Base-by-base conservation (phyloP, 140 eudicot species). In the Anethum foeniculum region DNA sequence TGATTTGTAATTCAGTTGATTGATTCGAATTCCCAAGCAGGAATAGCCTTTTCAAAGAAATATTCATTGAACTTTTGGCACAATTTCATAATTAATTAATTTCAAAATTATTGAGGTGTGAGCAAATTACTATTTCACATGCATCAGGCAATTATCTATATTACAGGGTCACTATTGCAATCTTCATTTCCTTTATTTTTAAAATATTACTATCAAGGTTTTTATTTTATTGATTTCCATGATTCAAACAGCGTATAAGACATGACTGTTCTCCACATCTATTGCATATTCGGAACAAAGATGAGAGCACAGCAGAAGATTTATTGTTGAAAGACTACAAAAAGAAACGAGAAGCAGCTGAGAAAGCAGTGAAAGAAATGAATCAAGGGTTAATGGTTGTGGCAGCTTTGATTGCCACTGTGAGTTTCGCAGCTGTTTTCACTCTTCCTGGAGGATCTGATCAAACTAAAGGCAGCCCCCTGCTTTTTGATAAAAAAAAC, bases 341-440 rank as follows among this genome's bases (percentile, higher is more conserved):
- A 44, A 10, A 25, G 6, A 44, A 41, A 27, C 56, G 78, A n/a
- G 60, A 75, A 75, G 39, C 56, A 75, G 78, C 58, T 41, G 78
- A 44, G 36, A 75, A 75, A 41, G 36, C 78, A 23, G 38, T 75
- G 36, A 75, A 75, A 75, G 56, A 44, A 41, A 25, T n/a, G 34
- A 75, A 44, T 15, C 51, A 44, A 23, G 48, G 56, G 21, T 7
- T 75, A 75, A 75, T 44, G 56, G 78, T 75, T n/a, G 60, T 75
- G 27, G 47, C 78, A 23, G 48, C 78, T 19, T 49, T 75, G 38
- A n/a, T 75, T 21, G 78, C 23, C 78, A 75, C 78, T 23, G 78
- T 75, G 10, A 75, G 78, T 75, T 75, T 75, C 16, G 10, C 78
- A 47, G 78, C 78, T 43, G 51, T 75, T 47, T 75, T 75, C 30